These are phyloP conservation scores for Phytophthora sojae DNA, from an alignment of 352 stramenopile species.

Conservation along the genomic window DNA sequence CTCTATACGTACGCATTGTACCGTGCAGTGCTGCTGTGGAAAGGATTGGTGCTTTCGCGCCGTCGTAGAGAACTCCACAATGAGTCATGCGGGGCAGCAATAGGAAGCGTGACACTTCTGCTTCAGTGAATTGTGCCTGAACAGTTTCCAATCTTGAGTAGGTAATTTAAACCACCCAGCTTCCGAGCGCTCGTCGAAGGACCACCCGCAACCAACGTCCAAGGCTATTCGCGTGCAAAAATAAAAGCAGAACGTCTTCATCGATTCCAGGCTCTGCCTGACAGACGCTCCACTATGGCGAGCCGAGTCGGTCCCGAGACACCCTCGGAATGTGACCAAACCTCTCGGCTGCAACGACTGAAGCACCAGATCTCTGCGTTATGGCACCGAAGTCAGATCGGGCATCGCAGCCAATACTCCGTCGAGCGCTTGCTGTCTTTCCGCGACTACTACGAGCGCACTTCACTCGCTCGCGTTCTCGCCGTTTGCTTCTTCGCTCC, in stretches of 20 bases:
- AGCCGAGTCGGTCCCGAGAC: background rate
- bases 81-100: too few species aligned
- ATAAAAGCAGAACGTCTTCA: background rate
- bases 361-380: background rate
- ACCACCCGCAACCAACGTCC: too few species aligned
- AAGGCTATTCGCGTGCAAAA: too few species aligned
- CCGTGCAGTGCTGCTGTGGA: too few species aligned
- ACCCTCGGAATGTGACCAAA: background rate
- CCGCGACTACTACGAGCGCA: conserved; percentile 7
- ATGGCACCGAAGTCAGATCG: conserved; percentile 13
- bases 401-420: conserved; percentile 14
- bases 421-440: conserved; percentile 12
- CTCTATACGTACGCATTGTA: too few species aligned
- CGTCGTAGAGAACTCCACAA: too few species aligned
- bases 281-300: background rate
- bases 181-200: too few species aligned
- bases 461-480: background rate
- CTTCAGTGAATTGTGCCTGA: too few species aligned
- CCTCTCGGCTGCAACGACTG: background rate
- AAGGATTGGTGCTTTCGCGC: too few species aligned
- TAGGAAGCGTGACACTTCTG: too few species aligned
- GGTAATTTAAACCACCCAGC: too few species aligned
- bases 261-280: background rate
- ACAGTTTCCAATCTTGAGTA: too few species aligned
- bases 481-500: conserved; percentile 15